Evolutionary conservation across 306 rosid species (phyloP), one percentile per base, ranked within the genome.

Genomic region (Citrullus colocynthis): DNA sequence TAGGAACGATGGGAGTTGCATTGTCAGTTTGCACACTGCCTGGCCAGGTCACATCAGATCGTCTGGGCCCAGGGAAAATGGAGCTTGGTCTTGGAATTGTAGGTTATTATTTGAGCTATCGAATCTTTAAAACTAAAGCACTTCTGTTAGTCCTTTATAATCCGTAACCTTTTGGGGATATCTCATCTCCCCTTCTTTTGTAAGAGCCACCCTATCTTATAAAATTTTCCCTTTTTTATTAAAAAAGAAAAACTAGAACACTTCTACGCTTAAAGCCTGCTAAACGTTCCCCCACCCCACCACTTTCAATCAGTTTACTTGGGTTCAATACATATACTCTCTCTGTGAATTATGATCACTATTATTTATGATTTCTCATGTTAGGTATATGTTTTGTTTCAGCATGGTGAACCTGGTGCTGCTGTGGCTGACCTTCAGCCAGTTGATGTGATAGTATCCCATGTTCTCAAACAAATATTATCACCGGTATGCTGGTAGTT

Each of bases 381-480:
- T 70, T 70, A 12, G 32, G 55, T 16, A 78, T 64, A 12, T 78
- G 51, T 30, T 65, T 64, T 32, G 11, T 78, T 84, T 78, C 90
- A 96, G 99, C 97, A 92, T 77, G 99, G 98, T 79, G 99, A 96
- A 84, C 83, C 99, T 52, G 99, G 99, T 82, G 91, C 89, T n/a
- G 95, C 87, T 15, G 90, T 92, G 81, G 91, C 88, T 54, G 96
- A 92, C 77, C 54, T 96, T 81, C 96, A 88, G 82, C 97, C 99
- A 51, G 97, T 89, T 64, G 92, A 92, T 78, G 96, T 84, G 78
- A 90, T 92, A 81, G 89, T 96, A 81, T 91, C 98, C 83, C 96
- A 88, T 82, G 86, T 92, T 82, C 91, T 96, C 55, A 81, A 89
- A 24, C 91, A 96, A 86, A 92, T 96, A 78, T 78, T 96, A 85